A percentile compares a stretch with the other conserved stretches of the same genome.
Evolutionary conservation across 176 grass and related monocot species (phyloP).

Genomic region (Triticum turgidum): DNA sequence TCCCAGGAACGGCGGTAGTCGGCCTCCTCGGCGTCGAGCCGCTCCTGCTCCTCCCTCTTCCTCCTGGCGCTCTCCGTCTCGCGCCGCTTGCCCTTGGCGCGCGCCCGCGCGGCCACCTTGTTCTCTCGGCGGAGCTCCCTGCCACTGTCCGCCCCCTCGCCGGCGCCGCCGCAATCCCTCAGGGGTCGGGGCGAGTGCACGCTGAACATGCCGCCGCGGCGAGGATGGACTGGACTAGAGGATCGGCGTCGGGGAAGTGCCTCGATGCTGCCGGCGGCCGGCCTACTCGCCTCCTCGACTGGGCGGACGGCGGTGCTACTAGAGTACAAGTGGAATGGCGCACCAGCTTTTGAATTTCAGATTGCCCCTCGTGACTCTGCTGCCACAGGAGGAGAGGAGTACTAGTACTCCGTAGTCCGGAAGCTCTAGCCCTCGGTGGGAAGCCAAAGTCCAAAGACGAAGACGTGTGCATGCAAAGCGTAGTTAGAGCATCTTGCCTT

Average conservation of each 20-base stretch:
- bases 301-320: too few relatives aligned
- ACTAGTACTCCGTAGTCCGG: too few relatives aligned
- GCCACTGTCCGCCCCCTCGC: neutral
- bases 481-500: too few relatives aligned
- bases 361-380: too few relatives aligned
- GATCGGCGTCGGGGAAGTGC: neutral
- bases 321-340: too few relatives aligned
- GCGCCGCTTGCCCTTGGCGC: neutral
- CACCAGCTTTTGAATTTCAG: too few relatives aligned
- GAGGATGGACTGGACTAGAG: neutral
- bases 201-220: neutral
- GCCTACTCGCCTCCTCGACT: too few relatives aligned
- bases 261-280: too few relatives aligned
- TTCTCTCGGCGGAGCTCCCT: neutral
- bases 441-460: too few relatives aligned
- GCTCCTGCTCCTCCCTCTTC: conserved; percentile 10
- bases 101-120: neutral
- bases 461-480: too few relatives aligned
- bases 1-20: neutral
- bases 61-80: neutral
- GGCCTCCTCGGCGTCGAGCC: neutral
- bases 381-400: too few relatives aligned
- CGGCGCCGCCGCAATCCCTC: neutral
- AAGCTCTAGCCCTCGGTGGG: too few relatives aligned
- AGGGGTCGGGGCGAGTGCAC: neutral